Evolutionary conservation across 257 asterid species (phyloP).

Genomic region (Nicotiana tomentosiformis): DNA sequence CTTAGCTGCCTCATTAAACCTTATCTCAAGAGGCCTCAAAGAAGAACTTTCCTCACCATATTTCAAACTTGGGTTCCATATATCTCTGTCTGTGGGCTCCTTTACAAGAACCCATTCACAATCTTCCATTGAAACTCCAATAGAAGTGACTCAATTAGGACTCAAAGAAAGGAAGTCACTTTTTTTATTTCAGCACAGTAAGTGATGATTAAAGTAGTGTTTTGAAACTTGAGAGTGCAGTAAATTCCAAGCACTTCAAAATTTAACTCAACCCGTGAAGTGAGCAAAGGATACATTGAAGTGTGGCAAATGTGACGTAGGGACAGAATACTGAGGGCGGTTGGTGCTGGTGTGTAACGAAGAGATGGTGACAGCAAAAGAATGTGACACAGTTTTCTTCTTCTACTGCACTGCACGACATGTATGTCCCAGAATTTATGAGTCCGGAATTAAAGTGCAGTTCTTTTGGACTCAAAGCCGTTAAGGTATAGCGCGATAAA

Average conservation of each 20-base stretch:
- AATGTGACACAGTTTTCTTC: neutral
- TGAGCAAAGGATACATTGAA: neutral
- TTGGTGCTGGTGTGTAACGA: neutral
- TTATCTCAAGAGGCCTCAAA: conserved; percentile 43
- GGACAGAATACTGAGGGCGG: too few relatives aligned
- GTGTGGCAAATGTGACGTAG: neutral
- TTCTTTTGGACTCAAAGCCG: too few relatives aligned
- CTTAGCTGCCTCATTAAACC: conserved; percentile 46
- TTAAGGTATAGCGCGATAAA: too few relatives aligned
- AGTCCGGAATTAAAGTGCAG: too few relatives aligned
- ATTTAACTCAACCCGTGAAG: too few relatives aligned
- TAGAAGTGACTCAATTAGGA: neutral
- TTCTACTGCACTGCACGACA: neutral
- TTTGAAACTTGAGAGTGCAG: too few relatives aligned
- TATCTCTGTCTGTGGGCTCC: conserved; percentile 38
- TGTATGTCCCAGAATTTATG: neutral
- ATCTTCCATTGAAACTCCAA: conserved; percentile 17
- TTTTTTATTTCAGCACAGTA: neutral
- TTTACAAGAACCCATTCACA: conserved; percentile 19
- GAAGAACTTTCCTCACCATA: conserved; percentile 10
- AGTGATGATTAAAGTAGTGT: neutral
- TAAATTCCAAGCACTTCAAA: too few relatives aligned
- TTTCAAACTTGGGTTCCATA: conserved; percentile 42
- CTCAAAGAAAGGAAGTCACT: neutral
- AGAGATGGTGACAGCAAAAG: conserved; percentile 2